Conservation (phyloP, 495 filamentous ascomycete species). For the Polyplosphaeria fusca region DNA sequence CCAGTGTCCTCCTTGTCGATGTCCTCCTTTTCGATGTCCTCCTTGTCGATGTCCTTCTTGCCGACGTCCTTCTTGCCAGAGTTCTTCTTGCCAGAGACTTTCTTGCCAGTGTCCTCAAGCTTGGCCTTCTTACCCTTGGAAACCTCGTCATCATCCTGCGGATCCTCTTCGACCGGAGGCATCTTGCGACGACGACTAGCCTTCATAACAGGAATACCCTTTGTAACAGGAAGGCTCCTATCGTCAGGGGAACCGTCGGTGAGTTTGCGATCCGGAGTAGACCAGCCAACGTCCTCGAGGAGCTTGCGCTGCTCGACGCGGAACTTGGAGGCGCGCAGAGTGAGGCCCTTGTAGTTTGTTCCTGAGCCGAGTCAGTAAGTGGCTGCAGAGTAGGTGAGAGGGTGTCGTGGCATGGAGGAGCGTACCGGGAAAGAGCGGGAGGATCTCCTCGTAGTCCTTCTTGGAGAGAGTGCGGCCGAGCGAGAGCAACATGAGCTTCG, state of each 20-base stretch:
- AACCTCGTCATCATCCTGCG: neutral
- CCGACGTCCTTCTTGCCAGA: too few species aligned
- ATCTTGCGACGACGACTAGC: neutral
- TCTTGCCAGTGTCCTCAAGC: too few species aligned
- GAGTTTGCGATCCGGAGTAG: neutral
- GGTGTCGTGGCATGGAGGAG: neutral
- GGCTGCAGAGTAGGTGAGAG: neutral
- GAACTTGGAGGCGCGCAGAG: slow-evolving; percentile 3
- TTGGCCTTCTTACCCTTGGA: slow-evolving; percentile 1
- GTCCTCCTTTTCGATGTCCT: neutral
- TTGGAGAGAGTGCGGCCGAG: neutral
- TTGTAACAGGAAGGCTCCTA: neutral
- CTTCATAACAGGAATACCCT: neutral
- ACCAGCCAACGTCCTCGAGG: slow-evolving; percentile 5
- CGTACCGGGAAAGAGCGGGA: slow-evolving; percentile 6
- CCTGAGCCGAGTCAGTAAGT: neutral
- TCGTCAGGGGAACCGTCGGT: neutral
- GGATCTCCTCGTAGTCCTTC: slow-evolving; percentile 3
- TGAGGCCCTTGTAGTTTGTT: neutral
- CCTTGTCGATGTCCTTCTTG: neutral
- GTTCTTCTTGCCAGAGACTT: too few species aligned
- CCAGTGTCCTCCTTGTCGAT: neutral
- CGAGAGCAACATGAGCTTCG: slow-evolving; percentile 14
- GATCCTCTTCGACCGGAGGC: too few species aligned
- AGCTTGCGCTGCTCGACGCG: slow-evolving; percentile 17